Conservation (phyloP, 768 basidiomycete genomes). For the Candolleomyces aberdarensis region DNA sequence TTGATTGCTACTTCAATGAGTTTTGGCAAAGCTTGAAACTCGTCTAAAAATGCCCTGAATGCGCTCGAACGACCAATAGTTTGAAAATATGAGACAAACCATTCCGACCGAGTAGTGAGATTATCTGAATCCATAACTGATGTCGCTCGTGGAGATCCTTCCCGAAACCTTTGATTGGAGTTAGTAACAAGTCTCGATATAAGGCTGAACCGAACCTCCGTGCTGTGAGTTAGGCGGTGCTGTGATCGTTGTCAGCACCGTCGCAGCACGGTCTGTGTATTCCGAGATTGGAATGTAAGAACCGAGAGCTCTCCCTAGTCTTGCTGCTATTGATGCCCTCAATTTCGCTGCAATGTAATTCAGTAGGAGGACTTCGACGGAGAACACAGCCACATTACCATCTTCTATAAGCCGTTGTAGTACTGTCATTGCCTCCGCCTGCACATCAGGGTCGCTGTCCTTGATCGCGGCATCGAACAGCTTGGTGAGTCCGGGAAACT, state of each 20-base stretch:
- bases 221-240: neutral
- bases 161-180: neutral
- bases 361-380: neutral
- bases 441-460: neutral
- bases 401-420: neutral
- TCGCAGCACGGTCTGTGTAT: neutral
- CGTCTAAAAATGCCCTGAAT: neutral
- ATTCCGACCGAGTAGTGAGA: neutral
- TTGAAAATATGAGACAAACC: neutral
- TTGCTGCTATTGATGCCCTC: neutral
- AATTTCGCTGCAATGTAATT: neutral
- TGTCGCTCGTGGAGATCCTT: neutral
- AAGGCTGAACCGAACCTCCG: neutral
- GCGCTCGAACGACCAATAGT: neutral
- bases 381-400: neutral
- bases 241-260: neutral
- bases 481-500: neutral
- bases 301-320: neutral
- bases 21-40: neutral
- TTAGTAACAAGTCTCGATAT: no score
- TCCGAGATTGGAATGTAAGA: neutral
- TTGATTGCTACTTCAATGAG: neutral
- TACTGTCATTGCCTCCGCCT: neutral
- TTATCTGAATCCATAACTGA: neutral
- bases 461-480: neutral